These are phyloP conservation scores for Xylaria sp. DNA, from an alignment of 2,329 filamentous ascomycete species.

Conservation along the genomic window DNA sequence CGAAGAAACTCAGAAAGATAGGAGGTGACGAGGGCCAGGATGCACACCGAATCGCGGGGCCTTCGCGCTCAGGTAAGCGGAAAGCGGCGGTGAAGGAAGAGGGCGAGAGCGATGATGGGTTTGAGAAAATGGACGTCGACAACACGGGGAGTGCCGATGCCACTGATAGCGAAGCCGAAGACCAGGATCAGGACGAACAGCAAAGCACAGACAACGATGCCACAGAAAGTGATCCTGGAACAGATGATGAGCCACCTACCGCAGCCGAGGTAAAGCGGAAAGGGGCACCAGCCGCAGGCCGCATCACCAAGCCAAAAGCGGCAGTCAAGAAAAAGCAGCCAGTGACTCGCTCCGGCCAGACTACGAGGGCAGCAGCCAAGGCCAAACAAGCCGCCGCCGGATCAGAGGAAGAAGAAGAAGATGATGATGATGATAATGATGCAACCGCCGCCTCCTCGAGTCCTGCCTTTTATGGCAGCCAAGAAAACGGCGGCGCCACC, in stretches of 20 bases:
- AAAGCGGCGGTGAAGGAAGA: slow-evolving; percentile 49
- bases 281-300: slow-evolving; percentile 2
- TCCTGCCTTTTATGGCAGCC: slow-evolving; percentile 52
- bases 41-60: slow-evolving; percentile 36
- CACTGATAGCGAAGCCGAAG: slow-evolving; percentile 32
- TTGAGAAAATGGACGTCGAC: slow-evolving; percentile 59
- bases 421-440: no score
- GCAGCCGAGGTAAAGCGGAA: slow-evolving; percentile 20
- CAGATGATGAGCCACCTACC: slow-evolving; percentile 41
- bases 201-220: slow-evolving; percentile 46
- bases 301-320: slow-evolving; percentile 21
- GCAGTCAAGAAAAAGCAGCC: slow-evolving; percentile 24
- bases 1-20: slow-evolving; percentile 43
- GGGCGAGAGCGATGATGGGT: slow-evolving; percentile 50
- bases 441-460: slow-evolving; percentile 39
- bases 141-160: slow-evolving; percentile 31
- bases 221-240: slow-evolving; percentile 51
- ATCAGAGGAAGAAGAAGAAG: slow-evolving; percentile 23
- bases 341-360: slow-evolving; percentile 11
- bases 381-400: slow-evolving; percentile 13
- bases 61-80: slow-evolving; percentile 56
- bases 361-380: slow-evolving; percentile 17
- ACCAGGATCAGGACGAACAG: slow-evolving; percentile 47
- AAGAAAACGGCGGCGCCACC: slow-evolving; percentile 39
- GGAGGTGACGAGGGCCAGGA: slow-evolving; percentile 31